Percentiles rank a stretch among this genome's conserved stretches.
Evolutionary conservation across 2,329 filamentous ascomycete species (phyloP).

Genomic region (Aspergillus udagawae): DNA sequence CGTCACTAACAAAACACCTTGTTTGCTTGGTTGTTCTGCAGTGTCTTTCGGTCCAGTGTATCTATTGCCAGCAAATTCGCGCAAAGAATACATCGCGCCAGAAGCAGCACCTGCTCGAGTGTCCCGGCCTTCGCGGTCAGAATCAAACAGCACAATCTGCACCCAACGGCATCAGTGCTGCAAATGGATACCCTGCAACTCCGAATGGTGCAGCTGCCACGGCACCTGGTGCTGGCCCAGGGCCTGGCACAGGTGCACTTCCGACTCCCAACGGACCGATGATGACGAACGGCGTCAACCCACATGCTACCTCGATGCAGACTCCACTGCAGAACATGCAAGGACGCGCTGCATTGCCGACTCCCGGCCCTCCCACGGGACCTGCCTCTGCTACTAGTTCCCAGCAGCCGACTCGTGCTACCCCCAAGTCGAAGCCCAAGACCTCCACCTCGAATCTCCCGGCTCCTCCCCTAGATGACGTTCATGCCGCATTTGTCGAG

Average conservation of each 20-base stretch:
- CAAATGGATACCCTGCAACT: constrained; percentile 43
- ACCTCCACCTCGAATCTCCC: constrained; percentile 39
- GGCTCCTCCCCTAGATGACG: constrained; percentile 46
- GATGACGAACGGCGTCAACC: constrained; percentile 43
- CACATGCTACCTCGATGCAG: constrained; percentile 42
- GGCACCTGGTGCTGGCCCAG: constrained; percentile 28
- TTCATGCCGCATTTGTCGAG: constrained; percentile 48
- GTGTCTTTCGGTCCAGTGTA: constrained; percentile 52
- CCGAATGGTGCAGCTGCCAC: constrained; percentile 36
- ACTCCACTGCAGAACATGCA: constrained; percentile 38
- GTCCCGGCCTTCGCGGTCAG: constrained; percentile 44
- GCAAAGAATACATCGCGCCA: constrained; percentile 52
- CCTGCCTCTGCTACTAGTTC: constrained; percentile 27
- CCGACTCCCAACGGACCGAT: constrained; percentile 41
- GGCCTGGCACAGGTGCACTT: constrained; percentile 30
- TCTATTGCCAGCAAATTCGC: constrained; percentile 51
- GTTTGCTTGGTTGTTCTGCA: constrained; percentile 23
- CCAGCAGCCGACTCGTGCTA: constrained; percentile 32
- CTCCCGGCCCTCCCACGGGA: constrained; percentile 31
- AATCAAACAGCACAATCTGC: constrained; percentile 35
- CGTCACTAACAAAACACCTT: constrained; percentile 34
- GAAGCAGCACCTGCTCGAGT: constrained; percentile 50
- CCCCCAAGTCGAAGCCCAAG: constrained; percentile 37
- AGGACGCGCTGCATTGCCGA: constrained; percentile 38
- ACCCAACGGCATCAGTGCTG: constrained; percentile 37